phyloP scores from a whole-genome alignment of 2,329 filamentous ascomycete species.

The Microcera coccophila region DNA sequence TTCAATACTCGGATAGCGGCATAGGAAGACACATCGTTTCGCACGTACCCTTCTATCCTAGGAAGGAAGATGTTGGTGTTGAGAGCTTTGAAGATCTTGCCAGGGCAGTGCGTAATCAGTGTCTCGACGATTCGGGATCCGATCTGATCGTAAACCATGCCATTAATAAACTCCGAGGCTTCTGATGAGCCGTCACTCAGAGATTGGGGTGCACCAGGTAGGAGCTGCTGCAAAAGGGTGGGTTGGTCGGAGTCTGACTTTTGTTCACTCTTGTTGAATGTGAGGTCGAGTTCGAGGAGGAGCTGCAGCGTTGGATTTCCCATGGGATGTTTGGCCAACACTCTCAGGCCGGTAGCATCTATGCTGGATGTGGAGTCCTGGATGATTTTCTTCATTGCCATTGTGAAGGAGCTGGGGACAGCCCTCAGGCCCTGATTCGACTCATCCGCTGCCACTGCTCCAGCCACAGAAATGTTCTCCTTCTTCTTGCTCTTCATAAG shows the following conservation, averaged over 20 bases:
- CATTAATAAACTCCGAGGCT: constrained; percentile 73
- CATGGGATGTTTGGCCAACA: constrained; percentile 82
- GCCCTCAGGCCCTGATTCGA: constrained; percentile 42
- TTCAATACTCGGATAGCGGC: constrained; percentile 79
- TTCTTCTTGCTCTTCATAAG: constrained; percentile 91
- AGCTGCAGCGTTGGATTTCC: constrained; percentile 93
- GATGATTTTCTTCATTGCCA: constrained; percentile 78
- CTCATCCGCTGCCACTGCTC: constrained; percentile 49
- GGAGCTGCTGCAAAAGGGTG: constrained; percentile 68
- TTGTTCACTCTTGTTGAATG: constrained; percentile 57
- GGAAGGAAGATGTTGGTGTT: constrained; percentile 77
- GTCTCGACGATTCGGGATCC: constrained; percentile 88
- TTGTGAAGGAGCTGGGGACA: constrained; percentile 75
- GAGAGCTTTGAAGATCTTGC: constrained; percentile 85
- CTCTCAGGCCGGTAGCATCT: constrained; percentile 74
- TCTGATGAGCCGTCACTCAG: constrained; percentile 69
- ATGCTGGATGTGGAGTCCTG: constrained; percentile 68
- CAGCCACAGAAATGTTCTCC: constrained; percentile 68
- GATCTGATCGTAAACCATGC: constrained; percentile 83
- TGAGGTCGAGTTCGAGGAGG: constrained; percentile 79
- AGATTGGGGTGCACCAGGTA: constrained; percentile 70
- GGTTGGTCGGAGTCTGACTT: constrained; percentile 33
- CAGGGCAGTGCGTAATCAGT: constrained; percentile 74
- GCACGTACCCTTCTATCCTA: constrained; percentile 73
- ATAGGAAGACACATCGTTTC: constrained; percentile 88